Percentiles rank a stretch among this genome's conserved stretches.
Conservation (phyloP, 1,139 yeast species). For the Entelexis sorbosivorans region DNA sequence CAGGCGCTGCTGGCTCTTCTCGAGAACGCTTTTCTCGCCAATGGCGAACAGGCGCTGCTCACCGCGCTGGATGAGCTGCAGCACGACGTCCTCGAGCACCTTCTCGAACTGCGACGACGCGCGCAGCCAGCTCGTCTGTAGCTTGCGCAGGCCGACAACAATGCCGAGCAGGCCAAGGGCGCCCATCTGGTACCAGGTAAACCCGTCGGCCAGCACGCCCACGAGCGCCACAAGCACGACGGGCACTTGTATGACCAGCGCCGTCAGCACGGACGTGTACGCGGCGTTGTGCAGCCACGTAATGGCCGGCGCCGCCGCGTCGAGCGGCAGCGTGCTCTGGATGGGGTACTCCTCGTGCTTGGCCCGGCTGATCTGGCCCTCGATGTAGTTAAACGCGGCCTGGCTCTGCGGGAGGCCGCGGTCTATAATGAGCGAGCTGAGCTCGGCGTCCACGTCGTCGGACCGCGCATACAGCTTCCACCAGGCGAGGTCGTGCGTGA, state of each 20-base stretch:
- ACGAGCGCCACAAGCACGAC: constrained; percentile 27
- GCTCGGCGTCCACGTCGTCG: constrained; percentile 31
- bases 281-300: constrained; percentile 27
- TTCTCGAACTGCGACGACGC: constrained; percentile 25
- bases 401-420: constrained; percentile 28
- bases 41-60: constrained; percentile 27
- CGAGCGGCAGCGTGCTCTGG: background rate
- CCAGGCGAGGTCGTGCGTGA: constrained; percentile 29
- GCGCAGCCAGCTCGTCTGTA: constrained; percentile 32
- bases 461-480: constrained; percentile 32
- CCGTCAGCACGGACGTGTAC: constrained; percentile 25
- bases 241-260: constrained; percentile 33
- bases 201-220: constrained; percentile 29
- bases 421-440: constrained; percentile 21
- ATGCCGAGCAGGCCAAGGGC: constrained; percentile 33
- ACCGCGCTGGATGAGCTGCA: constrained; percentile 23
- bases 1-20: constrained; percentile 5
- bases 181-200: constrained; percentile 31
- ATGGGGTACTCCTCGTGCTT: background rate
- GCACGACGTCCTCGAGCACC: constrained; percentile 26
- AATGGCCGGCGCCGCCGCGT: constrained; percentile 6
- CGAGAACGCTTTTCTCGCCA: constrained; percentile 28
- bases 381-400: constrained; percentile 27
- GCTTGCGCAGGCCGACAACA: constrained; percentile 30
- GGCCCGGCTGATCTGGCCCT: constrained; percentile 4